Evolutionary conservation across 139 green algal species (phyloP), one percentile per base, ranked within the genome.

Genomic region (Limnomonas spitsbergensis): DNA sequence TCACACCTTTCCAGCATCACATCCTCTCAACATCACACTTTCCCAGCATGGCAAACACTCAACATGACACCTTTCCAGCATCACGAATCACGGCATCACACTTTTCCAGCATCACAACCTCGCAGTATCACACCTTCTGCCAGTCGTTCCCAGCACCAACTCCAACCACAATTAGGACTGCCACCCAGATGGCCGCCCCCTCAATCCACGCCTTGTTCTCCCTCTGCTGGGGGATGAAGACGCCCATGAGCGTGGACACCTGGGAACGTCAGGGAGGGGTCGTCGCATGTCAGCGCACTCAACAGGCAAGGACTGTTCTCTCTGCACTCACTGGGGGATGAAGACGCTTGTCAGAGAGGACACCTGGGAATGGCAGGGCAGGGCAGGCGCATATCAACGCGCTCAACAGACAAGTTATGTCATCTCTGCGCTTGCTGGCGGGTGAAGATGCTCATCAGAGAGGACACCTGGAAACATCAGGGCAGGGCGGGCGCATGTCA

Each of bases 121-220:
- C 20, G 14, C 14, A 61, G 47, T 61, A 61, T 14, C 14, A 20
- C 47, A 61, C 47, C 80, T 99, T 97, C 73, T 96, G 88, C 76
- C 95, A 99, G 82, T 99, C 94, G 69, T 98, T 99, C 1, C 88
- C 84, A 20, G 95, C 92, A 26, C 89, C 92, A 0, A 99, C 95
- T 31, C 89, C 53, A 3, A 89, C 92, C 31, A 99, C 95, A 0
- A 98, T 77, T 0, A 94, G 6, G 3, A 99, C 87, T 26, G 94
- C 94, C 66, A 97, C 90, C 89, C 91, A 95, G 77, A 99, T 99
- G 2, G 94, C 95, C 3, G 97, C 87, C 2, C 95, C 95, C 74
- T 99, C 95, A 61, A 94, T 90, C 88, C 88, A 99, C 0, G 90
- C 93, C 35, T 86, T 84, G 36, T 97, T 36, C 4, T 90, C 85